phyloP scores from a whole-genome alignment of 108 stramenopile genomes.

The Nitzschia putrida region DNA sequence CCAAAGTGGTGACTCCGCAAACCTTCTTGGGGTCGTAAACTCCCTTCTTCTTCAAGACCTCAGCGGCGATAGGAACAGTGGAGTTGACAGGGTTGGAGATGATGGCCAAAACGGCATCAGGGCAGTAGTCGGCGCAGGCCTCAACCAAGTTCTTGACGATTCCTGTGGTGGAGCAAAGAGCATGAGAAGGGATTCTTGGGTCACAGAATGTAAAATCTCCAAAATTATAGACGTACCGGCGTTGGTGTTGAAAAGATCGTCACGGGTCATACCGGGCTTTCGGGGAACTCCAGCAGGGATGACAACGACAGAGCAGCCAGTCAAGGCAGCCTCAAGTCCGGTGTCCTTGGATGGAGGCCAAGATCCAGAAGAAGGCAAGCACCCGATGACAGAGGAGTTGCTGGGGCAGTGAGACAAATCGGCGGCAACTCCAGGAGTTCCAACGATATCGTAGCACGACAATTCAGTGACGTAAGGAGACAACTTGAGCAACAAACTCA shows the following conservation, averaged over 20 bases:
- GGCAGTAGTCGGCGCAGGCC: constrained; percentile 92
- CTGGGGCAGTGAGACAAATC: constrained; percentile 76
- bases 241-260: constrained; percentile 78
- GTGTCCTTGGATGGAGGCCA: constrained; percentile 74
- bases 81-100: constrained; percentile 99
- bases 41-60: constrained; percentile 92
- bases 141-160: constrained; percentile 97
- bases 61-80: constrained; percentile 99
- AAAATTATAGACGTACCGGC: constrained; percentile 16
- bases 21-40: constrained; percentile 95
- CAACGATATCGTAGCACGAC: constrained; percentile 88
- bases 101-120: constrained; percentile 95
- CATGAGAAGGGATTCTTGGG: neutral
- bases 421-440: constrained; percentile 97
- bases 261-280: constrained; percentile 97
- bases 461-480: constrained; percentile 80
- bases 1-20: constrained; percentile 98
- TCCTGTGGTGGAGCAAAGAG: neutral
- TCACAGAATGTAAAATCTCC: neutral
- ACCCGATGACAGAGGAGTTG: constrained; percentile 59
- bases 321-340: constrained; percentile 75
- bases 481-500: constrained; percentile 95
- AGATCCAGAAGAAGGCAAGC: constrained; percentile 63
- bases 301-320: constrained; percentile 92
- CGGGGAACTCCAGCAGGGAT: constrained; percentile 99